Evolutionary conservation across 2,329 filamentous ascomycete genomes (phyloP).

Genomic region (Fusarium staphyleae): DNA sequence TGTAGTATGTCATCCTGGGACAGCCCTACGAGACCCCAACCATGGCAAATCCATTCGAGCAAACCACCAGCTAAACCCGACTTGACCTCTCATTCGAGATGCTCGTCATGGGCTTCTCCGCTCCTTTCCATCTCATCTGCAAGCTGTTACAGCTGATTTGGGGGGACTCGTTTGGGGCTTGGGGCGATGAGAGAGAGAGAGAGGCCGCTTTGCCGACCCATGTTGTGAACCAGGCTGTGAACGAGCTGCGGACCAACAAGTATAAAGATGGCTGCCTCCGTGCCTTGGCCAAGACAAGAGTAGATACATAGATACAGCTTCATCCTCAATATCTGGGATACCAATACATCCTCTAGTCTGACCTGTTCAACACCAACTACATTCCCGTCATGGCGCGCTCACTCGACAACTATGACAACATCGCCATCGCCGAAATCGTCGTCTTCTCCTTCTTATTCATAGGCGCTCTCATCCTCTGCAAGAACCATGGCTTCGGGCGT

Average conservation of each 20-base stretch:
- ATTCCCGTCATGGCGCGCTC: slow-evolving; percentile 29
- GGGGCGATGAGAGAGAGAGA: slow-evolving; percentile 16
- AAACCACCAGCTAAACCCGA: slow-evolving; percentile 21
- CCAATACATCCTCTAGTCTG: too few relatives aligned
- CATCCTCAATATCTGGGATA: not conserved
- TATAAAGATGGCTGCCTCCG: slow-evolving; percentile 23
- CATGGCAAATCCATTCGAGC: not conserved
- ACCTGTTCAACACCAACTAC: not conserved
- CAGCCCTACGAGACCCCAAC: slow-evolving; percentile 24
- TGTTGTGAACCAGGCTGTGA: not conserved
- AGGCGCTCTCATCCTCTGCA: slow-evolving; percentile 53
- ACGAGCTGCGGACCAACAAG: not conserved
- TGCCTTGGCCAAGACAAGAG: not conserved
- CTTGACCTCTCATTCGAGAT: slow-evolving; percentile 21
- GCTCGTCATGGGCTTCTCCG: not conserved
- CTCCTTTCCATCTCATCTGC: not conserved
- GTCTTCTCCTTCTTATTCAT: slow-evolving; percentile 43
- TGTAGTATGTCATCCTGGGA: slow-evolving; percentile 17
- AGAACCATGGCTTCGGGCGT: slow-evolving; percentile 58
- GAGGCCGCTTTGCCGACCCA: slow-evolving; percentile 14
- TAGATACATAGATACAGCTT: slow-evolving; percentile 1
- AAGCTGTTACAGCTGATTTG: too few relatives aligned
- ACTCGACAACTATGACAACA: slow-evolving; percentile 42
- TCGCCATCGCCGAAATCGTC: slow-evolving; percentile 45
- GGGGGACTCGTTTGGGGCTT: too few relatives aligned